Evolutionary conservation across 2,329 filamentous ascomycete genomes (phyloP), one percentile per base, ranked within the genome.

Genomic region (Paecilomyces fulvus): DNA sequence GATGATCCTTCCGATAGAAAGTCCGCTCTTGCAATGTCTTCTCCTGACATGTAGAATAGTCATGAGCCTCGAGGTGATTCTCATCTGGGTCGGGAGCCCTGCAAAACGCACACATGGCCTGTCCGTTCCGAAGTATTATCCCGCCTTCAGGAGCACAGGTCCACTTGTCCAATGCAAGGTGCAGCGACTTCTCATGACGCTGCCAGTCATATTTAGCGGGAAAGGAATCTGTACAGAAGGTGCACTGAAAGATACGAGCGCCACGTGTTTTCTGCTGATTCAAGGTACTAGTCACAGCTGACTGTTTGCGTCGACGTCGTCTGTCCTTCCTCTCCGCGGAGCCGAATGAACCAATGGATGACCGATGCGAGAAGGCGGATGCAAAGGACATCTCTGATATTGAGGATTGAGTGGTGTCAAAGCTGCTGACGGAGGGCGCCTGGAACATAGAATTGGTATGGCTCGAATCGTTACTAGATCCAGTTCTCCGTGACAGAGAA

Each of bases 1-100:
- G 74, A 63, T 85, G 83, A 62, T 85, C 83, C 66, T 85, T 85
- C 25, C 83, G 75, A 63, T 82, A 84, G 65, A 85, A 85, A 0
- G 81, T 84, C 33, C 83, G 76, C 56, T 83, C 80, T 50, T 83
- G 79, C 1, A 79, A 60, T 3, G 80, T 80, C 65, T 85, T 85
- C 60, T 84, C 81, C 61, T 82, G 79, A 63, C 83, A 86, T 28
- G 76, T 73, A 31, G 73, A 71, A 65, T 82, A 83, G 60, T 84
- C 83, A 70, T 86, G 83, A 7, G 73, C 75, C 61, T 83, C 82
- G 14, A 85, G 65, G 66, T 86, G 83, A 12, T 80, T 79, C 23
- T 74, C 67, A 7, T 76, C 76, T 0, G 83, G 83, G 53, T 84
- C 77, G 23, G 75, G 63, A 17, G 73, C 73, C 55, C 78, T 77